Base-by-base conservation (phyloP, 1,139 yeast genomes). In the Kazachstania sp. region DNA sequence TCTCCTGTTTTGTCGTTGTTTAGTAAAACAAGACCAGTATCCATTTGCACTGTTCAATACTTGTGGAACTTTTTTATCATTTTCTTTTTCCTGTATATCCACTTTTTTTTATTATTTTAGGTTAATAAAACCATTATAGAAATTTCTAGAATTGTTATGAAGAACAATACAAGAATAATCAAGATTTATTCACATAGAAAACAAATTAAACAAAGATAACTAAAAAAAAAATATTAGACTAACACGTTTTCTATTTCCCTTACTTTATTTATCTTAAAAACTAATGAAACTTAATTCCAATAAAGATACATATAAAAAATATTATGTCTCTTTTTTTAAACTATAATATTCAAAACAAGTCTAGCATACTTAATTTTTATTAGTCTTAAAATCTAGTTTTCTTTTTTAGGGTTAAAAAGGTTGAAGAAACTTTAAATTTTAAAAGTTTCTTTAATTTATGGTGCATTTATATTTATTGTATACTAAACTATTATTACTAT, bases 391-490 rank as follows among this genome's bases (percentile, higher is more conserved):
- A 23, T 37, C 20, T 29, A 29, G 13, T 19, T 38, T 38, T 26
- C 29, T 31, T 30, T n/a, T 31, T 31, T 31, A 40, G 43, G 43
- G 37, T 40, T 38, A 38, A 40, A 37, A 40, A 32, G 43, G 35
- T 39, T 40, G 16, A 31, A 32, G 43, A 40, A 19, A 34, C 43
- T 40, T 40, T 40, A 30, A 18, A 40, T 30, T 19, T 16, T 40
- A 40, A 40, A 40, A 32, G 43, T 40, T 40, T 32, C 43, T 40
- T 40, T 32, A 20, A 40, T 40, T 23, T 40, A 40, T 40, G 37
- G 43, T 40, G 43, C 43, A 40, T 40, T 40, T 40, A 39, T 39
- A 29, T 39, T 39, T 39, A 39, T 32, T 31, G 43, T 40, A 43
- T 43, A 43, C 40, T 36, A 43, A 29, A 43, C 19, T 26, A 38